Percentiles rank a stretch among this genome's conserved stretches.
phyloP scores from a whole-genome alignment of 352 stramenopile genomes.

The Thalassiosira livingstoniorum region DNA sequence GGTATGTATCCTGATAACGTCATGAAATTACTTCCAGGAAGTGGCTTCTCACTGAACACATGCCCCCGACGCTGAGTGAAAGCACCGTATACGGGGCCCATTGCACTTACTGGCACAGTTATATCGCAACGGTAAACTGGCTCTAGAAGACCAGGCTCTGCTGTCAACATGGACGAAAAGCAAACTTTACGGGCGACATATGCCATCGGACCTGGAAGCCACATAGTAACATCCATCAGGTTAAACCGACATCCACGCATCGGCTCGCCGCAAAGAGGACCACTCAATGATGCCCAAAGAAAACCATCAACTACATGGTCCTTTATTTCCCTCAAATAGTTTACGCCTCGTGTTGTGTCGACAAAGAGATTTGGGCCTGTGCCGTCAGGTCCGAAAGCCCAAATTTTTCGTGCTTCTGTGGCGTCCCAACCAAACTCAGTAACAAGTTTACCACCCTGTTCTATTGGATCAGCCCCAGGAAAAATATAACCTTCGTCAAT shows the following conservation, averaged over 20 bases:
- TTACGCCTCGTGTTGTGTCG: conserved; percentile 99
- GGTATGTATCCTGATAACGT: conserved; percentile 99
- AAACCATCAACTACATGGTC: conserved; percentile 99
- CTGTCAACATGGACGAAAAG: conserved; percentile 96
- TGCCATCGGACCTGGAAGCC: conserved; percentile 99
- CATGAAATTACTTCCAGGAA: conserved; percentile 97
- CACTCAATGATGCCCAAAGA: conserved; percentile 97
- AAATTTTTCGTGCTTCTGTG: conserved; percentile 99
- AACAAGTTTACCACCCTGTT: conserved; percentile 95
- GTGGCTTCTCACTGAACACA: conserved; percentile 99
- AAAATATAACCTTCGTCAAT: conserved; percentile 97
- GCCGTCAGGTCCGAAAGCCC: conserved; percentile 98
- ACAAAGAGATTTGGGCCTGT: conserved; percentile 99
- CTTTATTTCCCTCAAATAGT: conserved; percentile 99
- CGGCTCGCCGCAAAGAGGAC: conserved; percentile 97
- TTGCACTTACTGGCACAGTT: conserved; percentile 96
- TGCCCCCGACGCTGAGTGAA: conserved; percentile 98
- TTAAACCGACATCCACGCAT: conserved; percentile 97
- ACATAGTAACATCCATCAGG: conserved; percentile 98
- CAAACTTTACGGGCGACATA: conserved; percentile 97
- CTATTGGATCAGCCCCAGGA: conserved; percentile 94
- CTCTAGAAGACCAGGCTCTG: conserved; percentile 95
- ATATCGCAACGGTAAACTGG: conserved; percentile 99
- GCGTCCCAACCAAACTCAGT: conserved; percentile 98
- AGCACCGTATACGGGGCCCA: conserved; percentile 99